phyloP scores from a whole-genome alignment of 2,329 filamentous ascomycete species.

The Beauveria bassiana region DNA sequence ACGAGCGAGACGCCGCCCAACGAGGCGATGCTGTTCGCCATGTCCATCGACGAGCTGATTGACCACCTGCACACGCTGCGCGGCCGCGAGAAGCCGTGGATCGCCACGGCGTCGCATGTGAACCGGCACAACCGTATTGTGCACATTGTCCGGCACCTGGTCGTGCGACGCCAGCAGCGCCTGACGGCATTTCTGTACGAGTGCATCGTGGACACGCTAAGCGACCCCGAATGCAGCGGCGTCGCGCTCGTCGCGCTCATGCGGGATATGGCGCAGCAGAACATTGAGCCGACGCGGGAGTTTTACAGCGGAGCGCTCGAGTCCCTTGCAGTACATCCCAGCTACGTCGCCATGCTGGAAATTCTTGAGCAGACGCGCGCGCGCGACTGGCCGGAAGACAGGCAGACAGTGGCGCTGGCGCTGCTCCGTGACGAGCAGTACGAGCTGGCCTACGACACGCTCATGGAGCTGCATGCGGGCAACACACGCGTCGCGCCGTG shows the following conservation, averaged over 20 bases:
- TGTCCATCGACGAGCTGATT: slow-evolving; percentile 20
- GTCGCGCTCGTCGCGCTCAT: slow-evolving; percentile 56
- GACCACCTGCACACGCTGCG: slow-evolving; percentile 23
- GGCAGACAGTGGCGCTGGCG: slow-evolving; percentile 62
- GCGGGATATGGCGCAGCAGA: slow-evolving; percentile 58
- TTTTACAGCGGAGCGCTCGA: slow-evolving; percentile 66
- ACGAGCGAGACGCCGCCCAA: slow-evolving; percentile 13
- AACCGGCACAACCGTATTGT: slow-evolving; percentile 23
- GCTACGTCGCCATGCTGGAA: slow-evolving; percentile 67
- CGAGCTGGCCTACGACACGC: slow-evolving; percentile 66
- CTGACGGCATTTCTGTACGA: slow-evolving; percentile 61
- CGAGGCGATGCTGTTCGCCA: slow-evolving; percentile 13
- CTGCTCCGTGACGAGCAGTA: slow-evolving; percentile 74
- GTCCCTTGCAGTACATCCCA: slow-evolving; percentile 74
- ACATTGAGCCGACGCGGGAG: slow-evolving; percentile 54
- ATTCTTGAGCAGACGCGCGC: slow-evolving; percentile 67
- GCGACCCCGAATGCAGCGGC: slow-evolving; percentile 59
- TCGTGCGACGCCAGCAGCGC: slow-evolving; percentile 45
- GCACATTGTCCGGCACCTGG: slow-evolving; percentile 48
- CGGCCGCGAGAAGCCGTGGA: slow-evolving; percentile 13
- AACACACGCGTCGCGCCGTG: slow-evolving; percentile 54
- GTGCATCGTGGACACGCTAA: slow-evolving; percentile 65
- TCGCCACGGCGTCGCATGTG: slow-evolving; percentile 14
- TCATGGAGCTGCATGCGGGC: slow-evolving; percentile 58
- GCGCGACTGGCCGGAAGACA: slow-evolving; percentile 53